A percentile compares a stretch with the other conserved stretches of the same genome.
Conservation (phyloP, 768 basidiomycete genomes). For the Clitopilus passeckerianus region DNA sequence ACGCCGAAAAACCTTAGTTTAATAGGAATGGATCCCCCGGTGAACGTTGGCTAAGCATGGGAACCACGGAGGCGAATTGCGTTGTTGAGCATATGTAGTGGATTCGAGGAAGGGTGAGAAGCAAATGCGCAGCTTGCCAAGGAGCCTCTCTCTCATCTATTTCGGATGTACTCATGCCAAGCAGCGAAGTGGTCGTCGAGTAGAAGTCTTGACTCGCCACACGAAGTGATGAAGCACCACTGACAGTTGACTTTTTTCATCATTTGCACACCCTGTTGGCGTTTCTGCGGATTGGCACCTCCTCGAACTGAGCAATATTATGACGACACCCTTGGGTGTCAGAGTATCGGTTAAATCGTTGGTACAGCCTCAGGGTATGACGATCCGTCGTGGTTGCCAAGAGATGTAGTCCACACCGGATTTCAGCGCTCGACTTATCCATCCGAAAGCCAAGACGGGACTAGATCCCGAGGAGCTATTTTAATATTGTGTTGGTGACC, state of each 20-base stretch:
- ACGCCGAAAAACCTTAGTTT: not conserved
- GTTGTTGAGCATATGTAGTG: not conserved
- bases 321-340: not conserved
- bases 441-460: not conserved
- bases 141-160: not conserved
- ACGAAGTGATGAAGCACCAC: not conserved
- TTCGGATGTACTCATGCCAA: not conserved
- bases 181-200: not conserved
- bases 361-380: not conserved
- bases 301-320: not conserved
- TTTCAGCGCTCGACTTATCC: not conserved
- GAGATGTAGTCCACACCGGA: not conserved
- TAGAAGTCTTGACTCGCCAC: not conserved
- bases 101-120: not conserved
- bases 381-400: not conserved
- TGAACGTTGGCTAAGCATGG: not conserved
- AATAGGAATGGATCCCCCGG: not conserved
- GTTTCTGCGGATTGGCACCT: not conserved
- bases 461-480: not conserved
- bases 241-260: not conserved
- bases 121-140: not conserved
- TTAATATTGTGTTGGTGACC: not conserved
- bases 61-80: not conserved
- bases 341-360: not conserved
- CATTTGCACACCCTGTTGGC: not conserved